Percentiles rank a stretch among this genome's conserved stretches.
These are phyloP conservation scores for Globisporangium megalacanthum DNA, from an alignment of 352 stramenopile genomes.

Conservation along the genomic window DNA sequence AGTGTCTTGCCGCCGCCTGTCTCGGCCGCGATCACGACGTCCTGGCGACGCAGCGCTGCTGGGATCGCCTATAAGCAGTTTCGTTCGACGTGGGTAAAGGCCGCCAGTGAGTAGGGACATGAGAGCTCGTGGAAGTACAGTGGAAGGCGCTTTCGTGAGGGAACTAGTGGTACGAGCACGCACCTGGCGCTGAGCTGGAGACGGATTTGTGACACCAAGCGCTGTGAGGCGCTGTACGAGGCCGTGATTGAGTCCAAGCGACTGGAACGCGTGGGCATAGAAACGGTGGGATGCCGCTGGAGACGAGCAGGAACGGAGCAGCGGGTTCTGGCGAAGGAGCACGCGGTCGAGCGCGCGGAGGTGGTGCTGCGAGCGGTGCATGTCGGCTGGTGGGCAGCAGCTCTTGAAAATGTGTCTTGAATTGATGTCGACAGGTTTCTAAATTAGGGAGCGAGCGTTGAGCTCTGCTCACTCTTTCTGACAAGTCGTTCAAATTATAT, in stretches of 20 bases:
- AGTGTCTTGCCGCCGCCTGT: constrained; percentile 96
- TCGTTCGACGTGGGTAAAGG: background rate
- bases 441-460: too few relatives aligned
- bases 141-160: too few relatives aligned
- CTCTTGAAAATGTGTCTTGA: too few relatives aligned
- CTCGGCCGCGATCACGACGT: constrained; percentile 93
- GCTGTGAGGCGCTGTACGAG: constrained; percentile 31
- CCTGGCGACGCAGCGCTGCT: constrained; percentile 32
- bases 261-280: constrained; percentile 36
- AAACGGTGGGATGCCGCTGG: too few relatives aligned
- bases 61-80: constrained; percentile 42
- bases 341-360: background rate
- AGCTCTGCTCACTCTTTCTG: too few relatives aligned
- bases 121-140: too few relatives aligned
- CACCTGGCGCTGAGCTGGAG: constrained; percentile 40
- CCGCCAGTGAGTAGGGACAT: background rate
- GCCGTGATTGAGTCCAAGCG: constrained; percentile 35
- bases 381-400: too few relatives aligned
- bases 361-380: too few relatives aligned
- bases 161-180: background rate
- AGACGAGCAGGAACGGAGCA: too few relatives aligned
- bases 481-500: too few relatives aligned
- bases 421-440: too few relatives aligned
- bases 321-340: background rate
- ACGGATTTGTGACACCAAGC: constrained; percentile 38